Conservation (phyloP, 176 grass and related monocot species). For the Elymus sibiricus region DNA sequence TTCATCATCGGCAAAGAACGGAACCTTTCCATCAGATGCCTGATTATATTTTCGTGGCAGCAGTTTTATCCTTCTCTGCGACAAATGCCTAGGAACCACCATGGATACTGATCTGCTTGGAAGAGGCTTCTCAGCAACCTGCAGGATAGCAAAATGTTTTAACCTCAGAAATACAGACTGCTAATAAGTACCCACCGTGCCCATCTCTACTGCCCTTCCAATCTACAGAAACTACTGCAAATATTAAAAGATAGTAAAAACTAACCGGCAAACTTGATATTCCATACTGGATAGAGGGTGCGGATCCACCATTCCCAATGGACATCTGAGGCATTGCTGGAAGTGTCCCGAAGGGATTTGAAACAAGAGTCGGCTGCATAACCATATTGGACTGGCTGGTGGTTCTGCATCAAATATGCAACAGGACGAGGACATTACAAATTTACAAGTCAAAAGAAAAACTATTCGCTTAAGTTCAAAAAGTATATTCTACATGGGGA, state of each 20-base stretch:
- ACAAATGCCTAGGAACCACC: constrained; percentile 81
- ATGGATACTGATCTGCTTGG: constrained; percentile 50
- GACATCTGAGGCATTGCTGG: constrained; percentile 96
- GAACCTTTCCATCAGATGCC: constrained; percentile 69
- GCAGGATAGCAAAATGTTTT: constrained; percentile 28
- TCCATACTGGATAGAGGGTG: constrained; percentile 94
- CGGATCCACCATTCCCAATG: constrained; percentile 73
- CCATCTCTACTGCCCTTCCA: not conserved
- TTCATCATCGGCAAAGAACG: constrained; percentile 78
- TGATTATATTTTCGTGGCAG: constrained; percentile 72
- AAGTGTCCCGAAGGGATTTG: constrained; percentile 86
- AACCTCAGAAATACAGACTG: not conserved
- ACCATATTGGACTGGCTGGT: constrained; percentile 63
- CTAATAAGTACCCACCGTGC: not conserved
- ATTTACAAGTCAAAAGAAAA: constrained; percentile 5
- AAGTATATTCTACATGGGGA: not conserved
- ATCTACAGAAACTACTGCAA: constrained; percentile 10
- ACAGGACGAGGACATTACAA: constrained; percentile 23
- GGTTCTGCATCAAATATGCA: constrained; percentile 44
- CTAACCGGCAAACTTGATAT: constrained; percentile 94
- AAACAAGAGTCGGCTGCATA: constrained; percentile 64
- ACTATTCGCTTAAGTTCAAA: not conserved
- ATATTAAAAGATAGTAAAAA: not conserved
- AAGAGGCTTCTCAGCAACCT: constrained; percentile 90
- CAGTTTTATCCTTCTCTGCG: constrained; percentile 88